A percentile compares a stretch with the other conserved stretches of the same genome.
Evolutionary conservation across 257 asterid genomes (phyloP).

Genomic region (Forsythia suspensa): DNA sequence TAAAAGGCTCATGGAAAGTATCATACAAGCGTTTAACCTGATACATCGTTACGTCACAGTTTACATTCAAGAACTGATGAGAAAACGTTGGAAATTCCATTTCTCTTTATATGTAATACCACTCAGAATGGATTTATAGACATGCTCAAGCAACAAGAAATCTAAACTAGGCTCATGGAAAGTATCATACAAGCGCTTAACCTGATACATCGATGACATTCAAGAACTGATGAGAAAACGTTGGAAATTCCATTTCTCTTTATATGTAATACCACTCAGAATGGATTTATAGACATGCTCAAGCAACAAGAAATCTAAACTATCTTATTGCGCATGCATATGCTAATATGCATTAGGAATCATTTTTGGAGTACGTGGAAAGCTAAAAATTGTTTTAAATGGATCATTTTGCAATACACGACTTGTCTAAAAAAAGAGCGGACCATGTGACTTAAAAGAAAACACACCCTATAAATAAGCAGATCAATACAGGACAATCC

Average conservation of each 20-base stretch:
- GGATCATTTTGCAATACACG: neutral
- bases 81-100: neutral
- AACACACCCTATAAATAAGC: neutral
- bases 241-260: neutral
- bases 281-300: neutral
- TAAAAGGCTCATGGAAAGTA: constrained; percentile 93
- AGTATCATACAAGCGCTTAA: constrained; percentile 76
- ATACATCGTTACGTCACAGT: constrained; percentile 9
- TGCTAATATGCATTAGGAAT: neutral
- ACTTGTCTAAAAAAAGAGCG: neutral
- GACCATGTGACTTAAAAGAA: neutral
- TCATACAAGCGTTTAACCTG: constrained; percentile 90
- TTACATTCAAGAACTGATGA: neutral
- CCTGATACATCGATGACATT: constrained; percentile 47
- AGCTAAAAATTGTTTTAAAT: neutral
- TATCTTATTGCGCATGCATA: neutral
- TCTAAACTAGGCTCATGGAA: constrained; percentile 68
- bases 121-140: neutral
- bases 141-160: neutral
- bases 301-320: neutral
- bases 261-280: neutral
- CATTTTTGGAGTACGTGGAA: neutral
- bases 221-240: neutral
- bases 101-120: neutral
- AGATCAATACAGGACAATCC: neutral